Evolutionary conservation across 2,329 filamentous ascomycete species (phyloP).

Genomic region (Pseudocercospora fijiensis): DNA sequence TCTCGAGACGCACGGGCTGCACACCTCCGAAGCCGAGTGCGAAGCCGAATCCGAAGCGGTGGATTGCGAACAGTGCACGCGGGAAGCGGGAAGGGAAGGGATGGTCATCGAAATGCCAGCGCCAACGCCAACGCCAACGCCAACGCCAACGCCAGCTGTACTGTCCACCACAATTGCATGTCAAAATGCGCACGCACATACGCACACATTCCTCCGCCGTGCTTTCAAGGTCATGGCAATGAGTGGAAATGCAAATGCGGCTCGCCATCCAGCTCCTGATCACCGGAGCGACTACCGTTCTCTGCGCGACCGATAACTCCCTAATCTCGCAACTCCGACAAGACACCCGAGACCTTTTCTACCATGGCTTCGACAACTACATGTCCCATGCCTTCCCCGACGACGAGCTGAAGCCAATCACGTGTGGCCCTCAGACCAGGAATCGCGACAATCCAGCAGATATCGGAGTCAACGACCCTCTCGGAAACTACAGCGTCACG

Average conservation of each 20-base stretch:
- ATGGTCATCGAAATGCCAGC: no score
- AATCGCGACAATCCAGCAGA: constrained; percentile 76
- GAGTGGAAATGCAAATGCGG: constrained; percentile 39
- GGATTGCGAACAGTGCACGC: neutral
- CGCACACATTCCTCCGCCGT: constrained; percentile 23
- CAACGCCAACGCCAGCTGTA: neutral
- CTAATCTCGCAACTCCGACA: constrained; percentile 42
- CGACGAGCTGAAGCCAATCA: constrained; percentile 86
- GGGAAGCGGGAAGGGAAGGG: neutral
- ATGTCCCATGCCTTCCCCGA: constrained; percentile 92
- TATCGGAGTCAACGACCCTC: constrained; percentile 87
- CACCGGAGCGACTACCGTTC: constrained; percentile 36
- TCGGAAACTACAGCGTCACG: constrained; percentile 95
- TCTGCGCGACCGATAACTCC: constrained; percentile 49
- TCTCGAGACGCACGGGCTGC: constrained; percentile 4
- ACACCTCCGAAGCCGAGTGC: constrained; percentile 2
- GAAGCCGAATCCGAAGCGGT: no score
- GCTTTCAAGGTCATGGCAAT: constrained; percentile 3
- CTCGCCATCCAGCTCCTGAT: constrained; percentile 35
- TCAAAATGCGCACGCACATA: constrained; percentile 29
- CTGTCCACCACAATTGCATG: constrained; percentile 5
- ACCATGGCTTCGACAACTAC: constrained; percentile 95
- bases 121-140: no score
- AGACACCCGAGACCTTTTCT: constrained; percentile 72
- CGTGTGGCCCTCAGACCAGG: constrained; percentile 79